Evolutionary conservation across 2,329 filamentous ascomycete species (phyloP).

Genomic region (Cryphonectria japonica): DNA sequence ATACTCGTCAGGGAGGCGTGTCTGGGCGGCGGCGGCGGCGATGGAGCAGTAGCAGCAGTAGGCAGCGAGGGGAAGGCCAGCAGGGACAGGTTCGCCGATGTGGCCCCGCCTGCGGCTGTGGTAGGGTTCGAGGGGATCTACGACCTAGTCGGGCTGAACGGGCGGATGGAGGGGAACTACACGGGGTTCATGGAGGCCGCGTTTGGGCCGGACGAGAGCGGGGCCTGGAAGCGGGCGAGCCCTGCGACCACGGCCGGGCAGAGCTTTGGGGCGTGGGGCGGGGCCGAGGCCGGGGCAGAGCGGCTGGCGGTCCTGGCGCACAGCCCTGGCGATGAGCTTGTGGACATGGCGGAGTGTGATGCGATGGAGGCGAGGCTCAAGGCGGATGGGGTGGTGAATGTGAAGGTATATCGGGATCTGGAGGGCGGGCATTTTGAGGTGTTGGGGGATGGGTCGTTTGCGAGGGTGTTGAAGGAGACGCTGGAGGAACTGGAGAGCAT

Average conservation of each 20-base stretch:
- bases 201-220: conserved; percentile 56
- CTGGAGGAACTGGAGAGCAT: conserved; percentile 30
- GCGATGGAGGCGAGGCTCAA: conserved; percentile 55
- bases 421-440: conserved; percentile 65
- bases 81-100: conserved; percentile 30
- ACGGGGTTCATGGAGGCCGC: conserved; percentile 60
- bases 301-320: conserved; percentile 47
- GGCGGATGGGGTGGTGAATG: conserved; percentile 41
- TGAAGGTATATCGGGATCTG: conserved; percentile 51
- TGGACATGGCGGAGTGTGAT: conserved; percentile 62
- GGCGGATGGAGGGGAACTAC: conserved; percentile 54
- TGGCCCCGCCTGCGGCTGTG: conserved; percentile 54
- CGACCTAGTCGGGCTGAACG: conserved; percentile 59
- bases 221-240: conserved; percentile 58
- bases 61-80: conserved; percentile 33
- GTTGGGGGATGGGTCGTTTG: conserved; percentile 64
- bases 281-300: conserved; percentile 34
- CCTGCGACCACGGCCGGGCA: conserved; percentile 51
- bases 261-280: conserved; percentile 44
- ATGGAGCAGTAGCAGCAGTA: neutral
- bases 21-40: conserved; percentile 34
- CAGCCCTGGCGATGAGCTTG: conserved; percentile 52
- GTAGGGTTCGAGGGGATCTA: conserved; percentile 70
- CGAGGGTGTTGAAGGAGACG: conserved; percentile 46
- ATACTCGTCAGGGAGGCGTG: conserved; percentile 49